phyloP scores from a whole-genome alignment of 1,284 basidiomycete species.

The Tausonia pullulans region DNA sequence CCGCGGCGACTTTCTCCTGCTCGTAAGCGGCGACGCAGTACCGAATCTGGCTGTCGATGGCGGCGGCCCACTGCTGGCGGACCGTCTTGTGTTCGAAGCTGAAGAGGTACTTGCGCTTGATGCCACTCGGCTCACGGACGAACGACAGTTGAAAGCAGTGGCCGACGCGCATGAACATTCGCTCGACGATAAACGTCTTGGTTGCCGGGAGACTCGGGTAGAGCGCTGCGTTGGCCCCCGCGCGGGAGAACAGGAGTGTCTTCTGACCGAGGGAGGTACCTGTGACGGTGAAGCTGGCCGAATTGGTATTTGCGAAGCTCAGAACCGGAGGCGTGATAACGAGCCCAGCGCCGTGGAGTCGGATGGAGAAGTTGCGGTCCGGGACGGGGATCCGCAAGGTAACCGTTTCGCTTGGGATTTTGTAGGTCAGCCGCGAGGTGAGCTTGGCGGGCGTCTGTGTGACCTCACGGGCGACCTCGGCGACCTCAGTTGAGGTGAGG shows the following conservation, averaged over 20 bases:
- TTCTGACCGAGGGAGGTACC: constrained; percentile 65
- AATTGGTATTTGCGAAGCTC: constrained; percentile 58
- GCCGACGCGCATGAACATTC: constrained; percentile 66
- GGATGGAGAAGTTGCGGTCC: constrained; percentile 65
- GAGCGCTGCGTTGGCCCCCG: constrained; percentile 63
- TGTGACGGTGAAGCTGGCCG: constrained; percentile 76
- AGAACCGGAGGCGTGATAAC: constrained; percentile 72
- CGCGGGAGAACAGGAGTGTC: constrained; percentile 64
- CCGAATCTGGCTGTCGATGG: constrained; percentile 58
- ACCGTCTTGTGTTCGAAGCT: constrained; percentile 66
- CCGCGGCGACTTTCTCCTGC: neutral
- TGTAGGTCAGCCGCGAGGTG: constrained; percentile 67
- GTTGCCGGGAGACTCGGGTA: constrained; percentile 70
- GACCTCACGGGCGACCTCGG: constrained; percentile 19
- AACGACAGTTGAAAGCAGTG: constrained; percentile 87
- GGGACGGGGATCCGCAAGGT: constrained; percentile 66
- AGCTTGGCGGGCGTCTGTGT: constrained; percentile 55
- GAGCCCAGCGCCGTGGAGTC: constrained; percentile 72
- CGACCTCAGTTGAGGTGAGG: constrained; percentile 37
- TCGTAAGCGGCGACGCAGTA: constrained; percentile 21
- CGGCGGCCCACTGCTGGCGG: constrained; percentile 60
- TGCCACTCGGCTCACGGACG: constrained; percentile 40
- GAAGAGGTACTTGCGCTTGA: constrained; percentile 84
- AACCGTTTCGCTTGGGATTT: constrained; percentile 71
- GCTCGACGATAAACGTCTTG: constrained; percentile 64